phyloP scores from a whole-genome alignment of 352 stramenopile species.

The Blastocystis sp. region DNA sequence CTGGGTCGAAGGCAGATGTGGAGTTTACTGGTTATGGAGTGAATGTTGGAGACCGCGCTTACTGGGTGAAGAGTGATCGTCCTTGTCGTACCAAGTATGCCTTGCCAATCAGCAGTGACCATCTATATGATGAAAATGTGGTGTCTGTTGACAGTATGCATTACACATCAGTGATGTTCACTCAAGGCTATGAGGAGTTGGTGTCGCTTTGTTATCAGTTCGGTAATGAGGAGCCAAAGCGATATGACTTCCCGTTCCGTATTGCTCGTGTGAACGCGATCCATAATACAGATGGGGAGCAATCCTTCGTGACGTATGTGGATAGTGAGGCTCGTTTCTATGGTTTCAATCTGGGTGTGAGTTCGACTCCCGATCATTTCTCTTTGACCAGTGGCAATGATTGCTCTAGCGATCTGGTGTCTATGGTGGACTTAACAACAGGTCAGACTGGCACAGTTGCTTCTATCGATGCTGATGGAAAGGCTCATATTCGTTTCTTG shows the following conservation, averaged over 20 bases:
- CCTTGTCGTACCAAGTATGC: conserved; percentile 34
- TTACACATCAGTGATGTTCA: conserved; percentile 42
- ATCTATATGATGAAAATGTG: conserved; percentile 20
- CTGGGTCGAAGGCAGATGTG: not conserved
- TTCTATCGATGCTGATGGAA: not conserved
- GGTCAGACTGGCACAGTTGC: not conserved
- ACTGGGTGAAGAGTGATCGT: conserved; percentile 24
- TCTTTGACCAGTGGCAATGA: conserved; percentile 3
- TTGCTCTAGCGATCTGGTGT: not conserved
- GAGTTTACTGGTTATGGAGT: conserved; percentile 56
- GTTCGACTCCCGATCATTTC: not conserved
- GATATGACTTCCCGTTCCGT: conserved; percentile 25
- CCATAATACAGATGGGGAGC: not conserved
- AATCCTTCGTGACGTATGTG: conserved; percentile 26
- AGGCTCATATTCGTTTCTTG: conserved; percentile 20
- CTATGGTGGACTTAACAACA: not conserved
- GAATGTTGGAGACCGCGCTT: conserved; percentile 10
- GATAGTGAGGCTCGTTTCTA: conserved; percentile 15
- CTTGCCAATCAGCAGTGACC: not conserved
- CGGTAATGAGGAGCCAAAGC: not conserved
- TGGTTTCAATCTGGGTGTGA: conserved; percentile 8
- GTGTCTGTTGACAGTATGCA: not conserved
- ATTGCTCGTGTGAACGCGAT: conserved; percentile 13
- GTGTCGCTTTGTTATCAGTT: conserved; percentile 61
- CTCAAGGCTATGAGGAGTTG: conserved; percentile 14